Evolutionary conservation across 345 rosid species (phyloP), one percentile per base, ranked within the genome.

Genomic region (Arabis alpina): DNA sequence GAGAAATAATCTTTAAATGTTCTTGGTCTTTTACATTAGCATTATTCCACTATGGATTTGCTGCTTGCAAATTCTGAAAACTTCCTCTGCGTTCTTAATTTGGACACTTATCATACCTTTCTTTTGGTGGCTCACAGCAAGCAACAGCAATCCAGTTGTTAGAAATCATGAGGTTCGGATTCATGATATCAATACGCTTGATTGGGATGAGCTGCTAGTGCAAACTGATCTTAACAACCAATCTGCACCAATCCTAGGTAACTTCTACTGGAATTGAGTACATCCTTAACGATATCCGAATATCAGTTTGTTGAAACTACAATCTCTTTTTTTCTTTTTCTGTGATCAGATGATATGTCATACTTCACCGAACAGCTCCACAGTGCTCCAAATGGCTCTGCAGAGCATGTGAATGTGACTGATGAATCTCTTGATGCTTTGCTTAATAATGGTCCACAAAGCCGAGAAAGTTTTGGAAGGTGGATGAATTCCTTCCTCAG

Each of bases 181-280:
- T 82, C 96, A 83, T 42, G 99, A 94, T 76, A 77, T 94, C 77
- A 94, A 91, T 77, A 94, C 98, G 10, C 96, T 94, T 73, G 99
- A 94, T 64, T 94, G 99, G 99, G 97, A 94, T 74, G 96, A 94
- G 76, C 87, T 88, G 53, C 71, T 90, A 54, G 83, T 86, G 59
- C 61, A 80, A 49, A 86, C 82, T 53, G 86, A 86, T 78, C 75
- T 75, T 57, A 69, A 73, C 59, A 66, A 72, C 72, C 77, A 66
- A 15, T 50, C 76, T 60, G 70, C 66, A 42, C 66, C 82, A 48
- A 61, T 52, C 71, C 78, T 60, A 80, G 97, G 98, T 94, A 78
- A 69, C 5, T 88, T 45, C 44, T 59, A 34, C 44, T 54, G 12
- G 34, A 61, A 10, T 24, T 39, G 66, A 39, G n/a, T 43, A 42